These are phyloP conservation scores for Sarocladium strictum DNA, from an alignment of 2,329 filamentous ascomycete genomes.

Conservation along the genomic window DNA sequence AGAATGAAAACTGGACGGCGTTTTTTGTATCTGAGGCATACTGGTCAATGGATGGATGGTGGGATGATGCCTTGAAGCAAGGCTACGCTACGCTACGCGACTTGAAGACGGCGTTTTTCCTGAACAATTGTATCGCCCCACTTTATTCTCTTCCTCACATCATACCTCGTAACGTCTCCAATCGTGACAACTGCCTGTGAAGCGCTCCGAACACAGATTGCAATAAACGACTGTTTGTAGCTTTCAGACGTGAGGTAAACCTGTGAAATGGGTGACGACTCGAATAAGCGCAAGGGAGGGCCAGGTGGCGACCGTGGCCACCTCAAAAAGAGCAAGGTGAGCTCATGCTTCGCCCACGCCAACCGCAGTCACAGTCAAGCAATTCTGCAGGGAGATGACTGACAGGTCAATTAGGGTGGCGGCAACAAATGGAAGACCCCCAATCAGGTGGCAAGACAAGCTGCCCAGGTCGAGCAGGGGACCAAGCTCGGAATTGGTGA, in stretches of 20 bases:
- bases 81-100: neutral
- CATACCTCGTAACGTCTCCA: neutral
- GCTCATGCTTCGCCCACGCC: slow-evolving; percentile 8
- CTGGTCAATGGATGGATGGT: neutral
- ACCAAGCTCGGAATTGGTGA: slow-evolving; percentile 59
- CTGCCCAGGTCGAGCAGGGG: slow-evolving; percentile 34
- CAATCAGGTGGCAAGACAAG: slow-evolving; percentile 47
- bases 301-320: slow-evolving; percentile 19
- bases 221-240: no score
- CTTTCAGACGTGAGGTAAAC: no score
- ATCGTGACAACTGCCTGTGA: neutral
- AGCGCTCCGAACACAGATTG: neutral
- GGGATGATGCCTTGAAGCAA: neutral
- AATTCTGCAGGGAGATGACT: no score
- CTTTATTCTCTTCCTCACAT: neutral
- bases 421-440: slow-evolving; percentile 56
- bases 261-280: slow-evolving; percentile 23
- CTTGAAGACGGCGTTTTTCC: neutral
- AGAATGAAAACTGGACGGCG: slow-evolving; percentile 8
- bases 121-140: neutral
- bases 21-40: neutral
- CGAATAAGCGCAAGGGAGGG: slow-evolving; percentile 30
- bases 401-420: neutral
- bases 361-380: no score
- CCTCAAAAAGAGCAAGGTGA: slow-evolving; percentile 36